phyloP scores from a whole-genome alignment of 495 filamentous ascomycete species.

The Apiosordaria backusii region DNA sequence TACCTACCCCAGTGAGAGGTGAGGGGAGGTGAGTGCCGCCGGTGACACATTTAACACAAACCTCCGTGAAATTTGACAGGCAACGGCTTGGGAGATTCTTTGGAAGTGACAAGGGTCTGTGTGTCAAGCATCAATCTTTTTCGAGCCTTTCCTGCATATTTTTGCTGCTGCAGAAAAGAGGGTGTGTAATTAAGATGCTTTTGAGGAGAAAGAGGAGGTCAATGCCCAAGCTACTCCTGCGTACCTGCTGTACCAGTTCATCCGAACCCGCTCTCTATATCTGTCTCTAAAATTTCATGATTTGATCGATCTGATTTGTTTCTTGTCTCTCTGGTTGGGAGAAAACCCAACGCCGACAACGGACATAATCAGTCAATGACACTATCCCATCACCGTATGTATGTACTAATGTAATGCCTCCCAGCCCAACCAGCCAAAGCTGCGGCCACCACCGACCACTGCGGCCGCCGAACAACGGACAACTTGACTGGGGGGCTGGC shows the following conservation, averaged over 20 bases:
- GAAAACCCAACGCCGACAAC: background rate
- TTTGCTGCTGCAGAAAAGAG: background rate
- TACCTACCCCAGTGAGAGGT: too few relatives aligned
- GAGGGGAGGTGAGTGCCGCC: too few relatives aligned
- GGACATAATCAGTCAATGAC: background rate
- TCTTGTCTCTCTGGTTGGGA: background rate
- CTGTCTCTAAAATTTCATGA: too few relatives aligned
- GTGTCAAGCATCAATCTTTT: background rate
- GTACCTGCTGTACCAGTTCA: too few relatives aligned
- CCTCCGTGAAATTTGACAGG: background rate
- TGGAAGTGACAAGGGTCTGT: background rate
- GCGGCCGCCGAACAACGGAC: too few relatives aligned
- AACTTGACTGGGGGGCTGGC: too few relatives aligned
- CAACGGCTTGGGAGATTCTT: too few relatives aligned
- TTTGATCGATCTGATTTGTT: too few relatives aligned
- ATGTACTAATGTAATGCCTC: background rate
- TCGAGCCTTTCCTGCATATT: background rate
- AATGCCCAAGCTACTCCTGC: too few relatives aligned
- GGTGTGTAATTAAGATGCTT: background rate
- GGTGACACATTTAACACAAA: background rate
- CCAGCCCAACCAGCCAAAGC: background rate
- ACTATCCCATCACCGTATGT: background rate
- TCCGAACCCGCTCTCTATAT: background rate
- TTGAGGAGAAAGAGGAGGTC: background rate
- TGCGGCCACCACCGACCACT: background rate